Base-by-base conservation (phyloP, 2,329 filamentous ascomycete genomes). In the Aureobasidium namibiae region DNA sequence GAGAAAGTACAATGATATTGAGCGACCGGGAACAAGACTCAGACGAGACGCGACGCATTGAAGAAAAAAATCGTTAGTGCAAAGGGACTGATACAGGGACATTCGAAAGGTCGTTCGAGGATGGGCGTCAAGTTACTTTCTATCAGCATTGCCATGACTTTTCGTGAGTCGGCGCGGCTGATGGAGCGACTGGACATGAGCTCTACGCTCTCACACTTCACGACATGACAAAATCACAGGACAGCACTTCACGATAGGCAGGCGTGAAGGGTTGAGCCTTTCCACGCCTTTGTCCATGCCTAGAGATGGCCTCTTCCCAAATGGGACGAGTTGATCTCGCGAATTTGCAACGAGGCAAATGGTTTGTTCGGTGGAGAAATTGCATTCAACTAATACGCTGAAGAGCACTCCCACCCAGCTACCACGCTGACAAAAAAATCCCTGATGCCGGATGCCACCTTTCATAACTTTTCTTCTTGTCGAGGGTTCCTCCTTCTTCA, bases 371-470 rank as follows among this genome's bases (percentile, higher is more conserved):
- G 52, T 56, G 52, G 52, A 56, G 52, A 56, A 56, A 34, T 56
- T 56, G 52, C 52, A 56, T 56, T 56, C 52, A 56, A 56, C 52
- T 56, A 56, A 56, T 56, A 56, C 52, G 52, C 52, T 56, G 52
- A 56, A 56, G 39, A 45, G 50, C 52, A 56, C 52, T 44, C 52
- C 52, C 52, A 56, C 52, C 52, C 52, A 56, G 52, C 52, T 45
- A 56, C 52, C 52, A 56, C 52, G 52, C 52, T 56, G 52, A 56
- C 24, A n/a, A 54, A 54, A 54, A 52, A 54, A 54, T 18, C 36
- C 36, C 23, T 54, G 38, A 41, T 54, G 50, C 50, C 50, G 24
- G 50, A 54, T 54, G 50, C 50, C 50, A 54, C 50, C 52, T 56
- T 56, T 39, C 52, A 45, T 56, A 56, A 56, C 52, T 56, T 56